Evolutionary conservation across 2,329 filamentous ascomycete species (phyloP).

Genomic region (Amesomyces nigricolor): DNA sequence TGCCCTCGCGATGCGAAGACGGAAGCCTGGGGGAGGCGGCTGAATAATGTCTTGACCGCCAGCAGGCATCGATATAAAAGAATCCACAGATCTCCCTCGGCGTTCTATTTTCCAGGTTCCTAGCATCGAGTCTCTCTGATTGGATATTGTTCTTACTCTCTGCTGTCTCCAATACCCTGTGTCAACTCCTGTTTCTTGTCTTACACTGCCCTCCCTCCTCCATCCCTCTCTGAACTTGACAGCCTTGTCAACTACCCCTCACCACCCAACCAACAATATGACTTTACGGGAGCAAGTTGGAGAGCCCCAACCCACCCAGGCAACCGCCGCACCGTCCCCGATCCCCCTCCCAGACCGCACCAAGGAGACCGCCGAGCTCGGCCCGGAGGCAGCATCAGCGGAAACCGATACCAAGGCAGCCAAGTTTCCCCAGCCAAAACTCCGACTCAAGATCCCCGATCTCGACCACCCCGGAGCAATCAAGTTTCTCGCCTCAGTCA

Average conservation of each 20-base stretch:
- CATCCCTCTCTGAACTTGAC: no score
- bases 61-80: no score
- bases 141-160: no score
- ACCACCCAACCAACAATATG: slow-evolving; percentile 1
- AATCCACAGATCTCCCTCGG: no score
- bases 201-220: no score
- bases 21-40: background rate
- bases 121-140: no score
- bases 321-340: slow-evolving; percentile 2
- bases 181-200: no score
- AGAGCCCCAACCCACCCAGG: background rate
- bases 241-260: no score
- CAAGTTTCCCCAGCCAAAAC: slow-evolving; percentile 44
- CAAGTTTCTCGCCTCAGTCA: slow-evolving; percentile 62
- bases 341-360: slow-evolving; percentile 20
- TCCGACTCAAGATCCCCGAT: slow-evolving; percentile 56
- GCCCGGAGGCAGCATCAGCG: background rate
- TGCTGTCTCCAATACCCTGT: no score
- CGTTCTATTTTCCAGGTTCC: no score
- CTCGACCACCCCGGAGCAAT: slow-evolving; percentile 54
- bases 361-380: background rate
- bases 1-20: slow-evolving; percentile 5
- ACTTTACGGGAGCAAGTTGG: slow-evolving; percentile 6
- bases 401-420: slow-evolving; percentile 1
- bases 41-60: no score